Percentiles rank a stretch among this genome's conserved stretches.
These are phyloP conservation scores for Tolypocladium inflatum DNA, from an alignment of 2,329 filamentous ascomycete genomes.

Conservation along the genomic window DNA sequence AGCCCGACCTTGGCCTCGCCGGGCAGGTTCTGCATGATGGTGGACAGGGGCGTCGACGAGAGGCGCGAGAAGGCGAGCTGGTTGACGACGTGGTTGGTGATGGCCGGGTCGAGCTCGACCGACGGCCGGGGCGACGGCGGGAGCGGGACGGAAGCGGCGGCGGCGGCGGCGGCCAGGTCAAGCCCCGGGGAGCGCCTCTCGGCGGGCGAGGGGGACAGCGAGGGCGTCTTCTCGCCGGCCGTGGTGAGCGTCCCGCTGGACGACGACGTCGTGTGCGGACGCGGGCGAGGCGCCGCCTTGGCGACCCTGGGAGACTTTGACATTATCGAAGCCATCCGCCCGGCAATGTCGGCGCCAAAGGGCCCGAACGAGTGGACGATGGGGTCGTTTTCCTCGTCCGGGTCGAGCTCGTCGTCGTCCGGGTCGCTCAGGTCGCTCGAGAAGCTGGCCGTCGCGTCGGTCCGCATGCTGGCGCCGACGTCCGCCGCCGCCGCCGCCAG, in stretches of 20 bases:
- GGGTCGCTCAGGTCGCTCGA: slow-evolving; percentile 44
- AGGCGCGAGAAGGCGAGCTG: slow-evolving; percentile 92
- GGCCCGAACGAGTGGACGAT: slow-evolving; percentile 88
- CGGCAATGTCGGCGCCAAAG: slow-evolving; percentile 77
- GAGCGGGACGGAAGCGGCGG: neutral
- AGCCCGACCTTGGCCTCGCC: slow-evolving; percentile 49
- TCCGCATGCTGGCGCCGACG: slow-evolving; percentile 35
- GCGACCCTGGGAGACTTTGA: slow-evolving; percentile 52
- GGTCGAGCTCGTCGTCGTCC: slow-evolving; percentile 60
- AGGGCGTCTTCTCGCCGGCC: slow-evolving; percentile 7
- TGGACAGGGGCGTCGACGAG: slow-evolving; percentile 82
- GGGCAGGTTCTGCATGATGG: slow-evolving; percentile 81
- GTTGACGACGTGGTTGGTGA: slow-evolving; percentile 85
- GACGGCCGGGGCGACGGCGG: slow-evolving; percentile 11
- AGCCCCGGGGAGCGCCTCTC: slow-evolving; percentile 8
- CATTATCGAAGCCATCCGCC: slow-evolving; percentile 69
- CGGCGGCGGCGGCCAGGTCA: neutral
- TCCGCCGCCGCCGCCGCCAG: slow-evolving; percentile 10
- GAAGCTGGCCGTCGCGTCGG: slow-evolving; percentile 42
- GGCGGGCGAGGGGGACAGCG: slow-evolving; percentile 12
- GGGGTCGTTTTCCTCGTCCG: slow-evolving; percentile 90
- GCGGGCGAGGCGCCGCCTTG: slow-evolving; percentile 13
- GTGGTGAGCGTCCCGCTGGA: slow-evolving; percentile 13
- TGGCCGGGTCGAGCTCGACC: slow-evolving; percentile 27
- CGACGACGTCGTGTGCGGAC: slow-evolving; percentile 10